These are phyloP conservation scores for Ceratocystis diversiconidia DNA, from an alignment of 2,329 filamentous ascomycete genomes.

Conservation along the genomic window DNA sequence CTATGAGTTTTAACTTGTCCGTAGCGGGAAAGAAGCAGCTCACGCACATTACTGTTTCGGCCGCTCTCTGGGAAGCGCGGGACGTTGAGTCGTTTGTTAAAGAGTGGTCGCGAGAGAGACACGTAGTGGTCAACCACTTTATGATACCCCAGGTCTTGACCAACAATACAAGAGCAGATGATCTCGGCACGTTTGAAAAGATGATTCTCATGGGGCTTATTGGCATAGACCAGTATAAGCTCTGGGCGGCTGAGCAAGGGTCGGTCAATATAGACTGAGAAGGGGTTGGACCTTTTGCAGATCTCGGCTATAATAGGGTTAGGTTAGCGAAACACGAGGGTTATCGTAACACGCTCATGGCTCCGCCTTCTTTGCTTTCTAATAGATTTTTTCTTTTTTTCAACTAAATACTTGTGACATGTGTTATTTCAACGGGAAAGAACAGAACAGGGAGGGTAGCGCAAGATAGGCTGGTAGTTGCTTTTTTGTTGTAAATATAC, in stretches of 20 bases:
- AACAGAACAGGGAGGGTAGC: background rate
- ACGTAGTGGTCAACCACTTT: slow-evolving; percentile 10
- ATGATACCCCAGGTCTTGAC: background rate
- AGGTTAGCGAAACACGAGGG: too few species aligned
- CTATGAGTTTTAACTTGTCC: slow-evolving; percentile 16
- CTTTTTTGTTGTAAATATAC: too few species aligned
- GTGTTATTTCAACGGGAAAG: background rate
- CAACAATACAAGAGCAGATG: background rate
- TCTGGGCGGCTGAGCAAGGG: slow-evolving; percentile 3
- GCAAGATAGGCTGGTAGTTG: too few species aligned
- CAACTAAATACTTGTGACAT: too few species aligned
- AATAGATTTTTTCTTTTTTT: background rate
- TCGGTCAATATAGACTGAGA: background rate
- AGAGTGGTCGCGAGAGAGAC: slow-evolving; percentile 10
- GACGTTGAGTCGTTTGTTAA: slow-evolving; percentile 27
- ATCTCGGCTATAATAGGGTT: background rate
- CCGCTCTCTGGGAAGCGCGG: slow-evolving; percentile 27
- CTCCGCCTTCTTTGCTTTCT: background rate
- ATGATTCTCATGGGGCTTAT: slow-evolving; percentile 12
- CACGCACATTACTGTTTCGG: slow-evolving; percentile 28
- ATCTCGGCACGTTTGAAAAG: slow-evolving; percentile 10
- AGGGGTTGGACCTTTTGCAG: background rate
- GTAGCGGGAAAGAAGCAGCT: slow-evolving; percentile 26
- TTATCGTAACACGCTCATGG: background rate
- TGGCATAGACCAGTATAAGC: slow-evolving; percentile 10